Evolutionary conservation across 78 protist species (phyloP).

Genomic region (Isochrysis galbana): DNA sequence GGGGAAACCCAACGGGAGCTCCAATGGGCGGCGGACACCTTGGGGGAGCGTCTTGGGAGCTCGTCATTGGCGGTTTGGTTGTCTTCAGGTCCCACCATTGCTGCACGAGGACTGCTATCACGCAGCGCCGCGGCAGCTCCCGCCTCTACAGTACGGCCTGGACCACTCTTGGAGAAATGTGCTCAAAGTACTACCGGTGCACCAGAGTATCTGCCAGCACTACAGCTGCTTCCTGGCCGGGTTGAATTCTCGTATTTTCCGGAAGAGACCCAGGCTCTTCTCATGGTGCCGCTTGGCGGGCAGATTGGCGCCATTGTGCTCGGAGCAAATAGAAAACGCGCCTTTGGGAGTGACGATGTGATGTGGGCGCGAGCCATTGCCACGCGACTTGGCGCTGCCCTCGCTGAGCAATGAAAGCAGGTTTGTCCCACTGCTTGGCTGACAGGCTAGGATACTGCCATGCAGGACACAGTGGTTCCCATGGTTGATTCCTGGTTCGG

Average conservation of each 20-base stretch:
- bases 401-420: too few species aligned
- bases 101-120: neutral
- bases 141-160: neutral
- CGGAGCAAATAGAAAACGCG: neutral
- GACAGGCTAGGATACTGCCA: too few species aligned
- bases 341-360: neutral
- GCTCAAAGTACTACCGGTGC: neutral
- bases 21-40: neutral
- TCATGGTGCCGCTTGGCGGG: neutral
- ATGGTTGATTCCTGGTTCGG: too few species aligned
- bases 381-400: neutral
- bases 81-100: neutral
- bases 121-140: neutral
- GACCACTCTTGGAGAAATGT: neutral
- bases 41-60: neutral
- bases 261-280: neutral
- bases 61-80: neutral
- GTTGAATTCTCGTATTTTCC: neutral
- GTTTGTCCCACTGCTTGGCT: too few species aligned
- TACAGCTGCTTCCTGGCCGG: conserved; percentile 4
- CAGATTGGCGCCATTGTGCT: neutral
- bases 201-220: neutral
- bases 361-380: conserved; percentile 1
- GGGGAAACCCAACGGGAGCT: neutral
- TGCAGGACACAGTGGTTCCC: too few species aligned